Evolutionary conservation across 768 basidiomycete species (phyloP).

Genomic region (Leccinum rimulosum): DNA sequence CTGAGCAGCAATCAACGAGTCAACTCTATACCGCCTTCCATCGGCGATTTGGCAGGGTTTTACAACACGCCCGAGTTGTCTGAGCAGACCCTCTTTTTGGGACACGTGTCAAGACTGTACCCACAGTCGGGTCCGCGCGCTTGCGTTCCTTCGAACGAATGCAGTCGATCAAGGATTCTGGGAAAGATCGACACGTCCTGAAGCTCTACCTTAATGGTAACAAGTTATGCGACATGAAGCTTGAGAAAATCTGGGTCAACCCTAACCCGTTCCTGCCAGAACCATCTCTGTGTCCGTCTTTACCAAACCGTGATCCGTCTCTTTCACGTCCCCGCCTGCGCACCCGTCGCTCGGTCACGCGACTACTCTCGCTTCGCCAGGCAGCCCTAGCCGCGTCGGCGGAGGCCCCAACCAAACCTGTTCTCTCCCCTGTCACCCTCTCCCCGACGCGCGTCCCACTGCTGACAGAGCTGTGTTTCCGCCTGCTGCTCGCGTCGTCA

Average conservation of each 20-base stretch:
- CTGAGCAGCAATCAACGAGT: no score
- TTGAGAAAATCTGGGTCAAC: constrained; percentile 39
- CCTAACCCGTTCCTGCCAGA: constrained; percentile 59
- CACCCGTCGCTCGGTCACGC: no score
- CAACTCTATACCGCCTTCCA: no score
- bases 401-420: not conserved
- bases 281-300: constrained; percentile 10
- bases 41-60: no score
- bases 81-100: no score
- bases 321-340: not conserved
- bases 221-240: constrained; percentile 46
- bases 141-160: constrained; percentile 27
- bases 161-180: constrained; percentile 29
- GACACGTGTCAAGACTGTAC: constrained; percentile 36
- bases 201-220: constrained; percentile 59
- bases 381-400: not conserved
- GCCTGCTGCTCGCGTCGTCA: no score
- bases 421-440: not conserved
- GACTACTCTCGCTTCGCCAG: not conserved
- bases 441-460: no score
- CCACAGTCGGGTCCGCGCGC: constrained; percentile 22
- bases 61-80: no score
- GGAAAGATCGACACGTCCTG: constrained; percentile 47
- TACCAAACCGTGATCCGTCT: constrained; percentile 7
- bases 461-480: no score